Percentiles rank a stretch among this genome's conserved stretches.
Conservation (phyloP, 139 green algal species). For the Mychonastes homosphaera region DNA sequence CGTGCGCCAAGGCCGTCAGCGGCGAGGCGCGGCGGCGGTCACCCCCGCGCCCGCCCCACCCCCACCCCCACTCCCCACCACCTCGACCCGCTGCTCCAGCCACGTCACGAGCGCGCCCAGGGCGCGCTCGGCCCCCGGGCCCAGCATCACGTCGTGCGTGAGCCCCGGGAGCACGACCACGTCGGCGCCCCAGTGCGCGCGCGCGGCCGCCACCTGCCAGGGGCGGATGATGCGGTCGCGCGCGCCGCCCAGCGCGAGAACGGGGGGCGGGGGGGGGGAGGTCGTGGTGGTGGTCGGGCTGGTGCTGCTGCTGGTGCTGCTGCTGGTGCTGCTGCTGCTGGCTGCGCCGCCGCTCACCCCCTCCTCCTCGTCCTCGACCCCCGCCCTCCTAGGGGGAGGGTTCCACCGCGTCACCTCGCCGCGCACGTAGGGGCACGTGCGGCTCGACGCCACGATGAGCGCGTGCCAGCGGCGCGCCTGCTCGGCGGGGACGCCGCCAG, state of each 20-base stretch:
- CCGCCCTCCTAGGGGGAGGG: too few species aligned
- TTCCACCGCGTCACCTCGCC: too few species aligned
- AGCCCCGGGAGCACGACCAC: constrained; percentile 8
- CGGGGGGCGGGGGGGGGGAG: constrained; percentile 4
- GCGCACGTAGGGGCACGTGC: too few species aligned
- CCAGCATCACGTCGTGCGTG: constrained; percentile 15
- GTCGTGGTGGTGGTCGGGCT: not conserved
- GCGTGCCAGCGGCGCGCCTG: too few species aligned
- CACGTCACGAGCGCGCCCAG: constrained; percentile 5
- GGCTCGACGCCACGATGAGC: too few species aligned
- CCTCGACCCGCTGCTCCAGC: not conserved
- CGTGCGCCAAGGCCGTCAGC: not conserved
- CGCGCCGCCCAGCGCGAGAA: constrained; percentile 10
- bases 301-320: constrained; percentile 1
- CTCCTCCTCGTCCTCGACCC: not conserved
- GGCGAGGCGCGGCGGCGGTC: not conserved
- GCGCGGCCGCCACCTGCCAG: constrained; percentile 13
- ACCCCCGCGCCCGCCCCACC: not conserved
- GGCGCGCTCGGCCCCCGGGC: constrained; percentile 1
- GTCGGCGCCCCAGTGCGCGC: constrained; percentile 7
- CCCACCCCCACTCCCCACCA: not conserved
- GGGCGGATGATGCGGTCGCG: constrained; percentile 17
- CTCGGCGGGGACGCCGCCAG: too few species aligned
- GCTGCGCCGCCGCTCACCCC: not conserved
- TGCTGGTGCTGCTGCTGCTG: not conserved